Percentiles rank a stretch among this genome's conserved stretches.
phyloP scores from a whole-genome alignment of 345 rosid species.

The rapeseed (Brassica napus) region DNA sequence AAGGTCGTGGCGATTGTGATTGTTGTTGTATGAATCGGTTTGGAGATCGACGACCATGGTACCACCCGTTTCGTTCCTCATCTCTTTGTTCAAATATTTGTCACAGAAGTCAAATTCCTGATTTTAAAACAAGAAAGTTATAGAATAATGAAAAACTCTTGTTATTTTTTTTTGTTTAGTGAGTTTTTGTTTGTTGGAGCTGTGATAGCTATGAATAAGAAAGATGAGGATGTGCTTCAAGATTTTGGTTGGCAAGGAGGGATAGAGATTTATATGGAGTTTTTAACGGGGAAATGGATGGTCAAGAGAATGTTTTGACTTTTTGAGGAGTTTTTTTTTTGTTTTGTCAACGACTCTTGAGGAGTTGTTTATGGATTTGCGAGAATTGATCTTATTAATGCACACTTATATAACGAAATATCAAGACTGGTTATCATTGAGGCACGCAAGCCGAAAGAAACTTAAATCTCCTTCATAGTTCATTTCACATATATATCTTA shows the following conservation, averaged over 20 bases:
- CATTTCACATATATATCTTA: conserved; percentile 32
- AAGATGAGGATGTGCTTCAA: neutral
- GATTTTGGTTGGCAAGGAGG: conserved; percentile 26
- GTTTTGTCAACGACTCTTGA: conserved; percentile 28
- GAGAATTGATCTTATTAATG: conserved; percentile 20
- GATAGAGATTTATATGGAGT: conserved; percentile 34
- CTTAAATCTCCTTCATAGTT: conserved; percentile 24
- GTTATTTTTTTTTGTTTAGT: neutral
- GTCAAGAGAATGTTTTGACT: conserved; percentile 21
- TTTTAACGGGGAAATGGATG: conserved; percentile 27
- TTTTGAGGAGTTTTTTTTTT: neutral
- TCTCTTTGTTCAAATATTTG: conserved; percentile 15
- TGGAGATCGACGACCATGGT: conserved; percentile 40
- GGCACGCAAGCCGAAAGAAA: conserved; percentile 35
- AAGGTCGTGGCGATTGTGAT: neutral
- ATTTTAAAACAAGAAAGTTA: neutral
- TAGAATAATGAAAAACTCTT: conserved; percentile 17
- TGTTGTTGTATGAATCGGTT: conserved; percentile 29
- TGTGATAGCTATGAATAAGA: conserved; percentile 28
- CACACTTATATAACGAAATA: conserved; percentile 4
- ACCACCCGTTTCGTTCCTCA: conserved; percentile 40
- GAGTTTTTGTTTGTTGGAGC: conserved; percentile 6
- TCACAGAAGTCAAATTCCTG: conserved; percentile 31
- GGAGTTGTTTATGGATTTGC: conserved; percentile 17
- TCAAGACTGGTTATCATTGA: too few relatives aligned